Evolutionary conservation across 2,329 filamentous ascomycete genomes (phyloP), one percentile per base, ranked within the genome.

Genomic region (Talaromyces sp.): DNA sequence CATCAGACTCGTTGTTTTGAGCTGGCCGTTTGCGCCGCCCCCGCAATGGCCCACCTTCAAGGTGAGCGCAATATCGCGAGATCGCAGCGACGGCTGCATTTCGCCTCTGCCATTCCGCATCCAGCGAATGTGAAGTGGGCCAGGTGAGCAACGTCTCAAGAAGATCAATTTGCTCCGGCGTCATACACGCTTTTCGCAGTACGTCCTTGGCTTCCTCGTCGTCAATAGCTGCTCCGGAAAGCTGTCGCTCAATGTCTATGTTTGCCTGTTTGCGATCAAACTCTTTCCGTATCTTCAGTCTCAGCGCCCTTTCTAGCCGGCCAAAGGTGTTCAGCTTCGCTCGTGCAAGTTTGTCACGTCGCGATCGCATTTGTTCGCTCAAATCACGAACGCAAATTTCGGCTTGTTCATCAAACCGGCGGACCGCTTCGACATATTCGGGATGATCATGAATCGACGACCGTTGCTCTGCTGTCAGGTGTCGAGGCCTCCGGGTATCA

Each of bases 211-310:
- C 56, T 41, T 56, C 57, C 41, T 62, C 41, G 30, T 62, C 44
- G 16, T 46, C 41, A 41, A 60, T 19, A 32, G 57, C 49, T 40
- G 53, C 39, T 17, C 57, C 53, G 6, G 51, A 50, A n/a, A 57
- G 54, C 52, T 61, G 49, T 17, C 54, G 49, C 45, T 61, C 36
- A 33, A 56, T 60, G 13, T 61, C 56, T 47, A 55, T 52, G 7
- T 51, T 49, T 2, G 51, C 59, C 48, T 61, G 49, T 51, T 61
- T 54, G 4, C 42, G 20, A 29, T 56, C 47, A 42, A 60, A 61
- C 17, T 54, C 37, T 6, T 52, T 36, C n/a, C 48, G 48, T 7
- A 55, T 17, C 27, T 54, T 49, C 14, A 42, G 14, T 45, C 49
- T 47, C 29, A 61, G 24, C 33, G 22, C 45, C 30, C 50, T 45